Conservation (phyloP, 257 asterid species). For the Solanum medicagineum region DNA sequence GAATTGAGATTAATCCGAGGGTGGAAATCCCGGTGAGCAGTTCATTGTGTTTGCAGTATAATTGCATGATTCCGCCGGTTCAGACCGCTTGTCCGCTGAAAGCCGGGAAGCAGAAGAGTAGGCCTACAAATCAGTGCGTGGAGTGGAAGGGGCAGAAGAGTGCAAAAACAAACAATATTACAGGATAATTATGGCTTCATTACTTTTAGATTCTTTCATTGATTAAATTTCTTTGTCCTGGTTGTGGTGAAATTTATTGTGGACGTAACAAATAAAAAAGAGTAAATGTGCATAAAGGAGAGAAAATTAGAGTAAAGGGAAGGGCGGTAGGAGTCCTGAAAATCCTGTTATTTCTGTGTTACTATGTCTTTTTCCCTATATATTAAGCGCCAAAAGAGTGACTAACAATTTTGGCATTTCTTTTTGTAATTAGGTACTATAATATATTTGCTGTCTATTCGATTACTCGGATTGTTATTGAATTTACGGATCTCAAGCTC, state of each 20-base stretch:
- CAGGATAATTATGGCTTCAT: background rate
- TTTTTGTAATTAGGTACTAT: background rate
- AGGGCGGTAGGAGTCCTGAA: too few relatives aligned
- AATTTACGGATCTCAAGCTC: background rate
- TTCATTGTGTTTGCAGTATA: constrained; percentile 85
- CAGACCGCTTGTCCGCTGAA: constrained; percentile 75
- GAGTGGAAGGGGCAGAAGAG: constrained; percentile 55
- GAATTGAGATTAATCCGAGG: constrained; percentile 71
- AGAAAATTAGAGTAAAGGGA: background rate
- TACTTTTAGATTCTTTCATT: background rate
- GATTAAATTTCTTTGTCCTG: background rate
- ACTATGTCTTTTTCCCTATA: background rate
- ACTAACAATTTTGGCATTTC: background rate
- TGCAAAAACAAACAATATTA: constrained; percentile 1
- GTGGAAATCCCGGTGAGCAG: constrained; percentile 65
- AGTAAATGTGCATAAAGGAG: constrained; percentile 12
- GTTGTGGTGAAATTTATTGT: background rate
- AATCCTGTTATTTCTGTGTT: background rate
- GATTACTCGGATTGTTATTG: background rate
- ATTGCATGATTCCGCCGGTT: constrained; percentile 83
- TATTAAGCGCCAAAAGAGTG: background rate
- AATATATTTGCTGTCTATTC: background rate
- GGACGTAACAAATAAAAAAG: background rate
- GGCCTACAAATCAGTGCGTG: constrained; percentile 76
- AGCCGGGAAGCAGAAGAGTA: constrained; percentile 74